These are phyloP conservation scores for Podospora australis DNA, from an alignment of 495 filamentous ascomycete genomes.

Conservation along the genomic window DNA sequence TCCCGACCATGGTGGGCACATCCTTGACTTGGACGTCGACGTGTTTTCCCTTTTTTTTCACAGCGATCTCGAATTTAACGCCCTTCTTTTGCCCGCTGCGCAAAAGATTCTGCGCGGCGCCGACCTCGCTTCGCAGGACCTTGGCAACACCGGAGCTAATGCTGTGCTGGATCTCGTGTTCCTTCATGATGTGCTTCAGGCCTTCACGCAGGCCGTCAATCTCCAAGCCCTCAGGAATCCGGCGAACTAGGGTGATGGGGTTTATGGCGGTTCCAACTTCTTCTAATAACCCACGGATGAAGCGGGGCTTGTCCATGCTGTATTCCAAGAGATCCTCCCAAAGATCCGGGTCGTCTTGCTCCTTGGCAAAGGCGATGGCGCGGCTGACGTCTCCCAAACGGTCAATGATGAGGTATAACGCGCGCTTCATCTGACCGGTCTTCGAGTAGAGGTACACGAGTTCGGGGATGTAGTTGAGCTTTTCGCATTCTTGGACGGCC, in stretches of 20 bases:
- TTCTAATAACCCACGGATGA: constrained; percentile 86
- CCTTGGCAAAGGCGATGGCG: constrained; percentile 89
- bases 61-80: constrained; percentile 74
- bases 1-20: constrained; percentile 1
- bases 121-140: constrained; percentile 82
- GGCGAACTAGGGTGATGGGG: constrained; percentile 78
- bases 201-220: constrained; percentile 85
- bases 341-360: constrained; percentile 80
- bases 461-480: constrained; percentile 71
- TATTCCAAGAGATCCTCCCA: constrained; percentile 95
- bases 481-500: constrained; percentile 74
- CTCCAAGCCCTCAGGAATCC: constrained; percentile 85
- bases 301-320: constrained; percentile 90
- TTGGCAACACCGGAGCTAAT: constrained; percentile 86
- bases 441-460: constrained; percentile 91
- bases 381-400: constrained; percentile 79
- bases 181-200: constrained; percentile 75
- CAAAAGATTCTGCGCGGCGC: constrained; percentile 68
- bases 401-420: constrained; percentile 85
- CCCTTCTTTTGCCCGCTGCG: constrained; percentile 71
- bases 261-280: constrained; percentile 91
- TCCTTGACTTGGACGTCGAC: not conserved
- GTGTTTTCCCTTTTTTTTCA: constrained; percentile 17
- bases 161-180: constrained; percentile 86
- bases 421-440: constrained; percentile 84